A percentile compares a stretch with the other conserved stretches of the same genome.
Evolutionary conservation across 2,329 filamentous ascomycete species (phyloP).

Genomic region (Xylariomycetidae sp.): DNA sequence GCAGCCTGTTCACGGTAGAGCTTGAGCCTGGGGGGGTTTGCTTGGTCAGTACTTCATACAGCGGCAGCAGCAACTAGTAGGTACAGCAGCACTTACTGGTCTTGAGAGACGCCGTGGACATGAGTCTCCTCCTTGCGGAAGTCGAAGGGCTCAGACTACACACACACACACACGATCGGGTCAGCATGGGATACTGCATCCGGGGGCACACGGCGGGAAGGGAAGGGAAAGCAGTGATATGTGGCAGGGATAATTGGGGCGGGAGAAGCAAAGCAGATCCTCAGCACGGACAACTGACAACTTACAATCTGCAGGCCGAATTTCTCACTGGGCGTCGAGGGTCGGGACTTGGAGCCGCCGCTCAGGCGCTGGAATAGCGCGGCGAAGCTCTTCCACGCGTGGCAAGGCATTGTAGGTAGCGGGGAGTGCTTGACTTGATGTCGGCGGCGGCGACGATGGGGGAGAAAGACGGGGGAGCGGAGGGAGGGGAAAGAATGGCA

Average conservation of each 20-base stretch:
- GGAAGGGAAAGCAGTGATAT: conserved; percentile 14
- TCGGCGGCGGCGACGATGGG: not conserved
- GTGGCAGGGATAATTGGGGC: not conserved
- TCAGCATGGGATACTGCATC: too few relatives aligned
- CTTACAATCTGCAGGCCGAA: conserved; percentile 22
- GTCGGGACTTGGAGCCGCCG: conserved; percentile 16
- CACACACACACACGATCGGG: not conserved
- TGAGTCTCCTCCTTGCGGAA: conserved; percentile 50
- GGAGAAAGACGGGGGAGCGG: too few relatives aligned
- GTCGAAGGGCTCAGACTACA: conserved; percentile 52
- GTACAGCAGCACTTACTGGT: conserved; percentile 44
- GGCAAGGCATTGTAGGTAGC: conserved; percentile 14
- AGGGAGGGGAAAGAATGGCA: not conserved
- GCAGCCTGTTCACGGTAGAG: conserved; percentile 47
- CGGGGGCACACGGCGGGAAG: not conserved
- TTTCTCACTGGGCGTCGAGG: conserved; percentile 15
- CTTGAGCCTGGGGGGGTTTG: conserved; percentile 31
- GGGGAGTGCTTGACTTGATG: conserved; percentile 2
- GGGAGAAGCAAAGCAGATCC: conserved; percentile 1
- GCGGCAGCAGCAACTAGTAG: not conserved
- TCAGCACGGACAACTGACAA: conserved; percentile 1
- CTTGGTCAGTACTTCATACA: conserved; percentile 4
- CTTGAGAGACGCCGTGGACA: conserved; percentile 50
- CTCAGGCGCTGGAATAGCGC: conserved; percentile 19
- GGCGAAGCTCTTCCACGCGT: conserved; percentile 15